phyloP scores from a whole-genome alignment of 768 basidiomycete genomes.

The Suillus decipiens region DNA sequence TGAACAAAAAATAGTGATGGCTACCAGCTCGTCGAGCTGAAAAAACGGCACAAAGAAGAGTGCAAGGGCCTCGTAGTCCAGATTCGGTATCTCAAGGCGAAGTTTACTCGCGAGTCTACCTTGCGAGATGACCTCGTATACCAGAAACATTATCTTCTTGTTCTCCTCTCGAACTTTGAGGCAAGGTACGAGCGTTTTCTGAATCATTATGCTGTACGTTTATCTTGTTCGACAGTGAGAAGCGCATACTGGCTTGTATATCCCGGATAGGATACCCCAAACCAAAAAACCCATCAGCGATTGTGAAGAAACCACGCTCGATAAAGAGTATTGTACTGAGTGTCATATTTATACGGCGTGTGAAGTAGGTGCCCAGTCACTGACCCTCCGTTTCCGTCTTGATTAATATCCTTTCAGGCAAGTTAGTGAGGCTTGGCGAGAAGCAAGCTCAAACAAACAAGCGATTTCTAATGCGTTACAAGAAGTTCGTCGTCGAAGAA shows the following conservation, averaged over 20 bases:
- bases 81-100: conserved; percentile 89
- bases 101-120: conserved; percentile 81
- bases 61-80: conserved; percentile 90
- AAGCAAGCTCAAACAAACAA: conserved; percentile 59
- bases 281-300: conserved; percentile 43
- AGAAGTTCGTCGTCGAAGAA: conserved; percentile 63
- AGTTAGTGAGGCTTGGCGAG: conserved; percentile 63
- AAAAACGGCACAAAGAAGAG: conserved; percentile 76
- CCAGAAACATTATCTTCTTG: conserved; percentile 87
- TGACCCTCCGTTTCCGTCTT: background rate
- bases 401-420: conserved; percentile 40
- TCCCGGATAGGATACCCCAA: conserved; percentile 67
- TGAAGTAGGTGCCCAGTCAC: conserved; percentile 48
- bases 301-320: conserved; percentile 43
- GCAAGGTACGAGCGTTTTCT: conserved; percentile 50
- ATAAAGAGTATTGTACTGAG: conserved; percentile 59
- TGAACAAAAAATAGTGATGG: conserved; percentile 45
- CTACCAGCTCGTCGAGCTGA: conserved; percentile 53
- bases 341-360: conserved; percentile 65
- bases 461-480: conserved; percentile 66
- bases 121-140: conserved; percentile 77
- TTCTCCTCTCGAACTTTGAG: conserved; percentile 70
- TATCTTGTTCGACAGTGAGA: conserved; percentile 48
- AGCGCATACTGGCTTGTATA: conserved; percentile 73
- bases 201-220: conserved; percentile 3